A percentile compares a stretch with the other conserved stretches of the same genome.
phyloP scores from a whole-genome alignment of 495 filamentous ascomycete species.

The Penicillium canariense region DNA sequence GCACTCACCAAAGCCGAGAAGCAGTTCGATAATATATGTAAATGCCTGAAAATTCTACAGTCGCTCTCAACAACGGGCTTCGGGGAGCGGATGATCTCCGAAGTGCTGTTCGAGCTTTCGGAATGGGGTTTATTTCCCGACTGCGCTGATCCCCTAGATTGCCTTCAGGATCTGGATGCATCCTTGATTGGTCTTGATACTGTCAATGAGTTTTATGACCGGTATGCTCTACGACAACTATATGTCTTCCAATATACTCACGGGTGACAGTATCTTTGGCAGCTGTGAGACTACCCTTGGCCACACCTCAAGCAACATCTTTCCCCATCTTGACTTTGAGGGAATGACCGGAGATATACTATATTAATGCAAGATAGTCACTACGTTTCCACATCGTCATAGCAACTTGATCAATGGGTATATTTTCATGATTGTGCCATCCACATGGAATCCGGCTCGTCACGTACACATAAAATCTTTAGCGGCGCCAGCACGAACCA shows the following conservation, averaged over 20 bases:
- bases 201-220: not conserved
- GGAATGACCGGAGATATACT: not conserved
- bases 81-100: not conserved
- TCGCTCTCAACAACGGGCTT: not conserved
- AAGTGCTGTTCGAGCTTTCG: not conserved
- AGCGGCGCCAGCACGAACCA: slow-evolving; percentile 1
- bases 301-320: not conserved
- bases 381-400: not conserved
- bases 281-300: not conserved
- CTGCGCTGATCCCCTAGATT: not conserved
- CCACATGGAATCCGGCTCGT: not conserved
- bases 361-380: not conserved
- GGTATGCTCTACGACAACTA: not conserved
- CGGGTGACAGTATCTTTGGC: not conserved
- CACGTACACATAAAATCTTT: not conserved
- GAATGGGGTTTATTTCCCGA: not conserved
- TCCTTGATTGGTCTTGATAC: not conserved
- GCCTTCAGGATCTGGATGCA: not conserved
- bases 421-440: not conserved
- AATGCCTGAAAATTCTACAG: not conserved
- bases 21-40: not conserved
- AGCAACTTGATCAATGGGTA: not conserved
- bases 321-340: not conserved
- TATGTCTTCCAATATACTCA: not conserved
- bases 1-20: not conserved